A percentile compares a stretch with the other conserved stretches of the same genome.
Conservation (phyloP, 169 alveolate genomes). For the Plasmodium cynomolgi region DNA sequence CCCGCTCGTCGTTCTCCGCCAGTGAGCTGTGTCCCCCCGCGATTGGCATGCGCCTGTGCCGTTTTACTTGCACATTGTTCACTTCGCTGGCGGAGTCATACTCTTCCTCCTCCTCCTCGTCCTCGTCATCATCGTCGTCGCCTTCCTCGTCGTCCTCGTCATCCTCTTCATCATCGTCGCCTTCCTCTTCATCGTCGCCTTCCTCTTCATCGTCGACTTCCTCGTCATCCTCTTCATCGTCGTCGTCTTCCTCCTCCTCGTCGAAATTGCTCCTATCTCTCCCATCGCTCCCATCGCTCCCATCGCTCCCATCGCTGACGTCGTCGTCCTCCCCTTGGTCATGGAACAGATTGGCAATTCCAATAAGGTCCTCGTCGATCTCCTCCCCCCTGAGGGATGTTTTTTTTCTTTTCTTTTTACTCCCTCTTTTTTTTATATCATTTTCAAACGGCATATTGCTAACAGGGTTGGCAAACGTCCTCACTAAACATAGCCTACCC, state of each 20-base stretch:
- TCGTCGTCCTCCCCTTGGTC: conserved; percentile 1
- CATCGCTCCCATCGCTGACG: background rate
- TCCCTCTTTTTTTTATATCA: conserved; percentile 5
- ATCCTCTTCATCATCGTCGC: background rate
- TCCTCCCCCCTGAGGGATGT: background rate
- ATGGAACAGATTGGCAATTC: conserved; percentile 16
- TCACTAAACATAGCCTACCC: conserved; percentile 30
- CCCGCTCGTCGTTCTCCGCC: background rate
- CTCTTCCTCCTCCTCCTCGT: background rate
- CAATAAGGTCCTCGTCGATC: conserved; percentile 9
- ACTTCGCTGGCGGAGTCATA: background rate
- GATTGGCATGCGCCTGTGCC: background rate
- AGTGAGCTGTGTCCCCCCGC: background rate
- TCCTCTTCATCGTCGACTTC: background rate
- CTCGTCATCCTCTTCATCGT: background rate
- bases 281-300: background rate
- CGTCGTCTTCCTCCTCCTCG: background rate
- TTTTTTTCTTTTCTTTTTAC: conserved; percentile 16
- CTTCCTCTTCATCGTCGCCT: background rate
- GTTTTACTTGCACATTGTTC: background rate
- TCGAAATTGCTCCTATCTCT: background rate
- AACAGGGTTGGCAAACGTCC: background rate
- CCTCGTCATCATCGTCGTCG: background rate
- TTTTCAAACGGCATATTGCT: conserved; percentile 31
- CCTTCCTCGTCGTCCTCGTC: background rate